Percentiles rank a stretch among this genome's conserved stretches.
Conservation (phyloP, 192 early-diverging fungal species). For the Backusella macrospora region DNA sequence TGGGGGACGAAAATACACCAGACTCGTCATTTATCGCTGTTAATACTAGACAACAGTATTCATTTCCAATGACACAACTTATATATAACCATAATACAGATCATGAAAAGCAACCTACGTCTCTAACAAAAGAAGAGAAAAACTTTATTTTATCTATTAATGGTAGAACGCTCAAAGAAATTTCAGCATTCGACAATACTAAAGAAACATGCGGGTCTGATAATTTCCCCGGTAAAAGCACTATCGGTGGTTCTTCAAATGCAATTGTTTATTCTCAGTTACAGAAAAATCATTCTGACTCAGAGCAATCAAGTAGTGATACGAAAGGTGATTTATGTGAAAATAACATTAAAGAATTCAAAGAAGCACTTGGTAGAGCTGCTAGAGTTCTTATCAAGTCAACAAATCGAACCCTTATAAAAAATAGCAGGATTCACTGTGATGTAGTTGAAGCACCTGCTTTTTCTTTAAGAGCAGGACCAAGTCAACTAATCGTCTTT, state of each 20-base stretch:
- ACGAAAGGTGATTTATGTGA: too few relatives aligned
- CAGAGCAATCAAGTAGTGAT: too few relatives aligned
- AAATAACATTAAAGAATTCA: too few relatives aligned
- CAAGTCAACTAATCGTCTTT: constrained; percentile 35
- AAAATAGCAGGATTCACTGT: too few relatives aligned
- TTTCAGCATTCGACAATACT: not conserved
- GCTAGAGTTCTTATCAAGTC: too few relatives aligned
- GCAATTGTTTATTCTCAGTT: too few relatives aligned
- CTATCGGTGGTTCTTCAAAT: too few relatives aligned
- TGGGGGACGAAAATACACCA: not conserved
- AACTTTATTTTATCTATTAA: not conserved
- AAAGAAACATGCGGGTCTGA: too few relatives aligned
- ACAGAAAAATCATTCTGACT: too few relatives aligned
- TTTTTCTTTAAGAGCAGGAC: constrained; percentile 20
- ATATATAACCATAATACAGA: constrained; percentile 8
- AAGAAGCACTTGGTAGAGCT: too few relatives aligned
- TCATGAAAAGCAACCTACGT: not conserved
- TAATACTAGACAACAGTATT: not conserved
- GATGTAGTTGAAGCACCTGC: constrained; percentile 32
- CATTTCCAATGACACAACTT: constrained; percentile 27
- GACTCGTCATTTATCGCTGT: constrained; percentile 11
- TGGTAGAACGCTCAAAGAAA: not conserved
- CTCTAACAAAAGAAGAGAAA: constrained; percentile 5
- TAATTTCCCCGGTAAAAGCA: too few relatives aligned
- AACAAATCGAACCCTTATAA: too few relatives aligned